Evolutionary conservation across 2,329 filamentous ascomycete species (phyloP), one percentile per base, ranked within the genome.

Genomic region (Alternaria panax): DNA sequence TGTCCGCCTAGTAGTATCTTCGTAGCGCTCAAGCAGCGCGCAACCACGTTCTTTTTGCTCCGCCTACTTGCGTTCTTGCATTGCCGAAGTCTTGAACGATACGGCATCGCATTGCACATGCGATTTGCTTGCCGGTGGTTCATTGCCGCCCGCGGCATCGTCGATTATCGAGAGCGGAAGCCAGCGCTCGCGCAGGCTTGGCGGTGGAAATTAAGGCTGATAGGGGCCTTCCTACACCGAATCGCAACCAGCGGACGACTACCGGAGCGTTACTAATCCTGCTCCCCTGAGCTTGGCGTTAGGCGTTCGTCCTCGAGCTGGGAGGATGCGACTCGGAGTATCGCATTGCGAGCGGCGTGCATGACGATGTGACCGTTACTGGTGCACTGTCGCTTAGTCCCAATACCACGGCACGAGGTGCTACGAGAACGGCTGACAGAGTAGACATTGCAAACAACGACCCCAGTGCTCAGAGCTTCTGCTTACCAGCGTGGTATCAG

Each of bases 201-300:
- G 41, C 48, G 32, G 57, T 62, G 60, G 60, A 57, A 53, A 59
- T 59, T 50, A 60, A 57, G 41, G 41, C 20, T 47, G 14, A n/a
- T 36, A 16, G 42, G 57, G 43, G 42, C 30, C 18, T 18, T 14
- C 14, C 47, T 43, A 45, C 51, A 56, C 22, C 60, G 14, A 59
- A 54, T 59, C 40, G 38, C 38, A 36, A 8, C 22, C 46, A 48
- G 12, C 20, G 42, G 42, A 54, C 30, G 32, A 20, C 24, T 12
- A 7, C 24, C 41, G 42, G 14, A 7, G 24, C n/a, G 24, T 41
- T 24, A 20, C 5, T n/a, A 36, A 16, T 57, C 24, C 25, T 52
- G 18, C 45, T 20, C 38, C 28, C 12, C 28, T 50, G 32, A 20
- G 16, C 36, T 42, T 55, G 46, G 38, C 36, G 12, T 25, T 30